These are phyloP conservation scores for Curvularia sp. DNA, from an alignment of 2,329 filamentous ascomycete species.

Conservation along the genomic window DNA sequence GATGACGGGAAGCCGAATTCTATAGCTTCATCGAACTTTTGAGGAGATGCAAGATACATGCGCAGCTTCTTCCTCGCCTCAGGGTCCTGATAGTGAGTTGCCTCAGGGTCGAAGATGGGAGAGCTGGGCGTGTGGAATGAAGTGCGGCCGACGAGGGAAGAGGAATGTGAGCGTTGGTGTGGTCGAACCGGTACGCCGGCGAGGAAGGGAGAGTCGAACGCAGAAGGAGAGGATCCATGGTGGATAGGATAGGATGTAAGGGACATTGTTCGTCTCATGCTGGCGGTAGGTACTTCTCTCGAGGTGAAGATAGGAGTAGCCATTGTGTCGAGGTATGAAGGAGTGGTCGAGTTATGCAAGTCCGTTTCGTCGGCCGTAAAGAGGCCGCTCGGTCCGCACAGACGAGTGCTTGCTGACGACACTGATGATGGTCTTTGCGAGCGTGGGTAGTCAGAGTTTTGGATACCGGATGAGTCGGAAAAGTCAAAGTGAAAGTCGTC, in stretches of 20 bases:
- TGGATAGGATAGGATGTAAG: slow-evolving; percentile 72
- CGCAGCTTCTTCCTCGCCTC: slow-evolving; percentile 86
- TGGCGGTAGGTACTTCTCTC: slow-evolving; percentile 24
- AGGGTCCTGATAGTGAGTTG: slow-evolving; percentile 87
- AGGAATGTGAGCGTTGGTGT: slow-evolving; percentile 43
- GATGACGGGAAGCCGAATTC: slow-evolving; percentile 87
- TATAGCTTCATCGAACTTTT: slow-evolving; percentile 94
- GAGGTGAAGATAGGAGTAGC: slow-evolving; percentile 29
- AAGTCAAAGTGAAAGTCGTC: slow-evolving; percentile 46
- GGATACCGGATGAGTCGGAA: slow-evolving; percentile 16
- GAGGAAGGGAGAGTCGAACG: slow-evolving; percentile 48
- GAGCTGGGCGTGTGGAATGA: slow-evolving; percentile 37
- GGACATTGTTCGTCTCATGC: slow-evolving; percentile 70
- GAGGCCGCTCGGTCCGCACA: slow-evolving; percentile 21
- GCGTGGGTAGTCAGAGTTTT: slow-evolving; percentile 21
- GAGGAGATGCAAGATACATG: slow-evolving; percentile 83
- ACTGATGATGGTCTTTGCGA: slow-evolving; percentile 29
- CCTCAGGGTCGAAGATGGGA: slow-evolving; percentile 66
- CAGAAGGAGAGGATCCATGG: slow-evolving; percentile 56
- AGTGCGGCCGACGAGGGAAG: slow-evolving; percentile 38
- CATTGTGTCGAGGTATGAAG: slow-evolving; percentile 42
- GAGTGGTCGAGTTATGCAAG: slow-evolving; percentile 29
- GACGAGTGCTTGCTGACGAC: slow-evolving; percentile 31
- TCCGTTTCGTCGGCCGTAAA: slow-evolving; percentile 23
- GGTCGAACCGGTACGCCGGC: slow-evolving; percentile 41